Evolutionary conservation across 2,329 filamentous ascomycete genomes (phyloP).

Genomic region (Arthrobotrys pseudoclavata): DNA sequence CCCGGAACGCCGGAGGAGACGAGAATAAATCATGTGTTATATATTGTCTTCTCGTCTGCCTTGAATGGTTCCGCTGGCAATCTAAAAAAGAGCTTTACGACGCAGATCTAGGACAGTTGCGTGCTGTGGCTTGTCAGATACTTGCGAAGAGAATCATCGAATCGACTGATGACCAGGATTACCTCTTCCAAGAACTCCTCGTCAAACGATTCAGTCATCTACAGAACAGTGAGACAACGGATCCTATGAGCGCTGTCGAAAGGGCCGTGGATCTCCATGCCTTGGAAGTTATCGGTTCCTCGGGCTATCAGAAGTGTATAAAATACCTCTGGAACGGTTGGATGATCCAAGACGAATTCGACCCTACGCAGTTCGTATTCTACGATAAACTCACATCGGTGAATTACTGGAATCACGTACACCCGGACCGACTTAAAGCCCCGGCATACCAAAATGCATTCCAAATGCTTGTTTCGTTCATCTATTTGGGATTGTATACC

Average conservation of each 20-base stretch:
- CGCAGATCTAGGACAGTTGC: conserved; percentile 77
- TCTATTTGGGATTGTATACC: conserved; percentile 89
- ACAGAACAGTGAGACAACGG: conserved; percentile 77
- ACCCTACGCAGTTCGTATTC: conserved; percentile 88
- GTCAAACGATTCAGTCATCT: conserved; percentile 90
- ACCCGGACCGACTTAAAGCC: conserved; percentile 81
- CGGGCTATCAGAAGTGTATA: conserved; percentile 91
- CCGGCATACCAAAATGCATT: conserved; percentile 92
- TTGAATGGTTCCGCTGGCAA: conserved; percentile 70
- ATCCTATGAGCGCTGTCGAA: conserved; percentile 87
- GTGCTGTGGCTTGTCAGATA: conserved; percentile 87
- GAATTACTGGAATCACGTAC: conserved; percentile 83
- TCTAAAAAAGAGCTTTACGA: conserved; percentile 84
- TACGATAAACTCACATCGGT: conserved; percentile 86
- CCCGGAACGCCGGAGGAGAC: conserved; percentile 82
- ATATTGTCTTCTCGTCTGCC: conserved; percentile 81
- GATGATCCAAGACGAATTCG: conserved; percentile 94
- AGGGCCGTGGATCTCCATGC: conserved; percentile 94
- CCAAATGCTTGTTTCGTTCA: conserved; percentile 84
- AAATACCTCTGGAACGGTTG: conserved; percentile 93
- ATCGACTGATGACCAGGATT: conserved; percentile 80
- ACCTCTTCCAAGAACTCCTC: conserved; percentile 79
- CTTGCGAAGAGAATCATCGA: conserved; percentile 93
- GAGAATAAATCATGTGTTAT: conserved; percentile 85
- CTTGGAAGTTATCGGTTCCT: conserved; percentile 86